Base-by-base conservation (phyloP, 2,329 filamentous ascomycete genomes). In the Colletotrichum musicola region DNA sequence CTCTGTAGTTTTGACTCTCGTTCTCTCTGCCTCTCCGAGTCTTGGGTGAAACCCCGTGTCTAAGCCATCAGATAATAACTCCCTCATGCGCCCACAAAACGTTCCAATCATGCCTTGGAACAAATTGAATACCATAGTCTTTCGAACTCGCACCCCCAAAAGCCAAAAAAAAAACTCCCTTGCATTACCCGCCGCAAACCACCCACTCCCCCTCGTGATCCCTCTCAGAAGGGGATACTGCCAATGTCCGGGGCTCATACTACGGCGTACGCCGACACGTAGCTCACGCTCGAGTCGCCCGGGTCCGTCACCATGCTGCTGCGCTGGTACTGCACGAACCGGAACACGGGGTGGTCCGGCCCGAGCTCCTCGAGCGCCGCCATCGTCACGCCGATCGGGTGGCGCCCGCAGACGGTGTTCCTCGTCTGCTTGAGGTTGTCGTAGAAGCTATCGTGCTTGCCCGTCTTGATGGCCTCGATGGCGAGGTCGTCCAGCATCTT, bases 311-410 rank as follows among this genome's bases (percentile, higher is more conserved):
- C 92, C 78, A 97, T 82, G 68, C 89, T 90, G 80, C 95, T 99
- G 68, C 95, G 88, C 77, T 97, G 91, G 79, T 99, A 99, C 75
- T 92, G 86, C 64, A 97, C 86, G 75, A 98, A 94, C 73, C 87
- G 89, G 79, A 98, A 97, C 60, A 78, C 84, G 4, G 88, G 81
- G 72, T 82, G 85, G 30, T 81, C 74, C n/a, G 78, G 76, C 1
- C 81, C 78, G 38, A 93, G 76, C 56, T 85, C 81, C 81, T 98
- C 95, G 69, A 98, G 80, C 0, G 92, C 94, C 0, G 95, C 94
- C 93, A 99, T 94, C 44, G 92, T 88, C 4, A 98, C 91, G 0
- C 96, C 95, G 74, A 99, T 98, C 0, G 96, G 96, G 81, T 99
- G 96, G 56, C 95, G 86, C 4, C 96, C 96, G 76, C 96, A 99